phyloP scores from a whole-genome alignment of 1,284 basidiomycete genomes.

The Cystobasidium slooffiae region DNA sequence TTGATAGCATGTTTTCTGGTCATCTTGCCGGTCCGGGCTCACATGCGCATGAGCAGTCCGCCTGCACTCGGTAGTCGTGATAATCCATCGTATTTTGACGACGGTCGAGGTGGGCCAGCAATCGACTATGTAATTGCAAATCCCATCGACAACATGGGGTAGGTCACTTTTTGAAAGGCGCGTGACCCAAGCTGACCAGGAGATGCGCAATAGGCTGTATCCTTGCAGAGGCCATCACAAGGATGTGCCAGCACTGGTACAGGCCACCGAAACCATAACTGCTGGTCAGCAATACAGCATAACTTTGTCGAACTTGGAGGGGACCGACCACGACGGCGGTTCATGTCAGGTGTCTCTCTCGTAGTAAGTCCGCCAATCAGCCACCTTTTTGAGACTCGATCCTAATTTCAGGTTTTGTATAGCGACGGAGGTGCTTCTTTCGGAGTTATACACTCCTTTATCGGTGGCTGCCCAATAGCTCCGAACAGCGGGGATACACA shows the following conservation, averaged over 20 bases:
- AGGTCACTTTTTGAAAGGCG: too few species aligned
- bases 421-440: constrained; percentile 27
- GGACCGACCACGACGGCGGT: constrained; percentile 14
- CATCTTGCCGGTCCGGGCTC: too few species aligned
- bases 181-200: too few species aligned
- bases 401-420: too few species aligned
- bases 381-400: too few species aligned
- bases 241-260: constrained; percentile 9
- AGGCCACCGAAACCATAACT: constrained; percentile 14
- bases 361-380: constrained; percentile 34
- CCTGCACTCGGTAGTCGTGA: neutral
- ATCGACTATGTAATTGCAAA: neutral
- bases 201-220: too few species aligned
- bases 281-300: constrained; percentile 19
- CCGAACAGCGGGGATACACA: neutral
- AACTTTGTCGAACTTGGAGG: neutral
- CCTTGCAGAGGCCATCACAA: constrained; percentile 19
- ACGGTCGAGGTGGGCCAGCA: neutral
- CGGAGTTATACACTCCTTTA: constrained; percentile 23
- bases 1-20: too few species aligned
- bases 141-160: neutral
- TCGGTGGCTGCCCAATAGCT: constrained; percentile 17
- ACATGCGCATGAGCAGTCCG: neutral
- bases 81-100: neutral
- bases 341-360: constrained; percentile 22